Base-by-base conservation (phyloP, 768 basidiomycete species). In the Mycena filopes region DNA sequence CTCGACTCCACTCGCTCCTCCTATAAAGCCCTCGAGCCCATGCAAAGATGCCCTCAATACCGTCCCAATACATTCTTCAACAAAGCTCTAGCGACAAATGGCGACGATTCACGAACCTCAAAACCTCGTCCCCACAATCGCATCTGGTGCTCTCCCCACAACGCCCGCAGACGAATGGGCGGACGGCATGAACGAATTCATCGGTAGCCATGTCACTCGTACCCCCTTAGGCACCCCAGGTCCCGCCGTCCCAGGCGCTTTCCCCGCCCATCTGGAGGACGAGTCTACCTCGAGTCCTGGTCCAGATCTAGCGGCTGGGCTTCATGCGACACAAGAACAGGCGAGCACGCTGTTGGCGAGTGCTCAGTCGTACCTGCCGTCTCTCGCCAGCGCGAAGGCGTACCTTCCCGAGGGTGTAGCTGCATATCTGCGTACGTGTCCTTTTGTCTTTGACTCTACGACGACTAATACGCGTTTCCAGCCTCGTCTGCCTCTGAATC, bases 161-260 rank as follows among this genome's bases (percentile, higher is more conserved):
- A 67, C 67, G 2, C 67, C 67, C 23, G 58, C 41, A 11, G 29
- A n/a, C 45, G 67, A 64, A 38, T 68, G 57, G 67, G 67, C 62
- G 0, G 62, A 58, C 5, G 31, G 40, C 38, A 47, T 43, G 28
- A 33, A 25, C 36, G 64, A 43, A 25, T 10, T 54, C 12, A 50
- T 63, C 21, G 38, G 21, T 55, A 7, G 59, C 40, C 21, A 58
- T 50, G 36, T 57, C 40, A 38, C 38, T 33, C 73, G 43, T 5
- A 41, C 73, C 41, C 58, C 67, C 6, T n/a, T 59, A 1, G 50
- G 26, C 0, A 65, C 55, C 1, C 63, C 56, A 1, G 63, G 63
- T 0, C 56, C 63, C 2, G 36, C 15, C 11, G 29, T 60, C 2
- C 63, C 63, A 1, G 63, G 63, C 0, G 57, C 16, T 0, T 65